Evolutionary conservation across 495 filamentous ascomycete species (phyloP).

Genomic region (Staphylotrichum longicolle): DNA sequence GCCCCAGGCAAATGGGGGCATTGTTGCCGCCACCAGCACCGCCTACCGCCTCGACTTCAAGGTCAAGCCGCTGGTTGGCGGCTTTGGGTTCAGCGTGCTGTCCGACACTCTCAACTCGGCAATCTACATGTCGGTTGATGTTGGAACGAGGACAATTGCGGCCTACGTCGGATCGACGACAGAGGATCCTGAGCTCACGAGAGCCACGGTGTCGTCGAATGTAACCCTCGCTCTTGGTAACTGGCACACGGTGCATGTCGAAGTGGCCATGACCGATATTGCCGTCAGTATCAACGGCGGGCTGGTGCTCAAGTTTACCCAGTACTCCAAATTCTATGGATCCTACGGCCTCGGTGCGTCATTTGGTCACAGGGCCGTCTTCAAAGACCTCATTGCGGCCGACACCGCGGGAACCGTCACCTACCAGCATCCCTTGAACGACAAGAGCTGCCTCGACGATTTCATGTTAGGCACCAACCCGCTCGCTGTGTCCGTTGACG

Average conservation of each 20-base stretch:
- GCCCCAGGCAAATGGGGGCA: not conserved
- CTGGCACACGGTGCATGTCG: constrained; percentile 1
- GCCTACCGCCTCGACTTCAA: constrained; percentile 4
- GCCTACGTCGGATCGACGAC: constrained; percentile 1
- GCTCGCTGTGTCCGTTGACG: constrained; percentile 1
- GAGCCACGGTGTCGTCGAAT: constrained; percentile 1
- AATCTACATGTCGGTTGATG: constrained; percentile 7
- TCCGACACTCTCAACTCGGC: constrained; percentile 5
- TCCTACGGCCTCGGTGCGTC: constrained; percentile 4
- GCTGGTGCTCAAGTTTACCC: constrained; percentile 2
- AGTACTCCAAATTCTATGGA: constrained; percentile 7
- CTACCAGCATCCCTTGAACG: not conserved
- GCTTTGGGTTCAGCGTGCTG: constrained; percentile 3
- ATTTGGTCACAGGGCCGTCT: constrained; percentile 3
- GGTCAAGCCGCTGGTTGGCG: constrained; percentile 1
- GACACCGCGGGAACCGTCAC: not conserved
- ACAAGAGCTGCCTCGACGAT: constrained; percentile 2
- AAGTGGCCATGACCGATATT: not conserved
- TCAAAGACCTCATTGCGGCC: not conserved
- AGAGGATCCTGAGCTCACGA: not conserved
- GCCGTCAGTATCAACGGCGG: not conserved
- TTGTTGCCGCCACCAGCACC: constrained; percentile 3
- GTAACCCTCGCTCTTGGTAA: not conserved
- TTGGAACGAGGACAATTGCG: not conserved
- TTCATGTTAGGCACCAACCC: constrained; percentile 1